These are phyloP conservation scores for Corchorus capsularis DNA, from an alignment of 345 rosid genomes.

Conservation along the genomic window DNA sequence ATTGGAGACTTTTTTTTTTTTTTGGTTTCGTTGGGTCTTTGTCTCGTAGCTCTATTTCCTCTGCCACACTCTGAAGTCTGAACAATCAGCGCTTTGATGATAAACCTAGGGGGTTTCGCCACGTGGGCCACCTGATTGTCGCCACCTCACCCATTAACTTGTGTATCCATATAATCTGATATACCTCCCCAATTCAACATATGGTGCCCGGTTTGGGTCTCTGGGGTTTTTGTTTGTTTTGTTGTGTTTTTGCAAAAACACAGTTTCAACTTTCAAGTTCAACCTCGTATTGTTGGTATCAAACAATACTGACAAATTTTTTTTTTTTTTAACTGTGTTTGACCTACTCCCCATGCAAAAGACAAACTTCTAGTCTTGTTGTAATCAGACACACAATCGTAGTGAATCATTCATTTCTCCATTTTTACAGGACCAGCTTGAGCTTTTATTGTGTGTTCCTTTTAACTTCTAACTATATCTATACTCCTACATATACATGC, in stretches of 20 bases:
- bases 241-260: not conserved
- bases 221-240: not conserved
- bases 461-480: not conserved
- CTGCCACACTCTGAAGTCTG: conserved; percentile 4
- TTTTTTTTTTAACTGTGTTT: not conserved
- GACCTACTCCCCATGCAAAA: not conserved
- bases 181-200: too few relatives aligned
- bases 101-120: conserved; percentile 35
- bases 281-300: conserved; percentile 15
- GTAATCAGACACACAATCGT: not conserved
- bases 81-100: conserved; percentile 9
- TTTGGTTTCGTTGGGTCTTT: not conserved
- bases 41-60: not conserved
- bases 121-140: conserved; percentile 36
- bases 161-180: too few relatives aligned
- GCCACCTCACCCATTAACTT: conserved; percentile 8
- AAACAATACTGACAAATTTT: not conserved
- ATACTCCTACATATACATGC: too few relatives aligned
- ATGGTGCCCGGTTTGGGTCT: not conserved
- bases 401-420: not conserved
- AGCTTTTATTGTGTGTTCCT: not conserved
- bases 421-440: not conserved
- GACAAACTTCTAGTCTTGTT: conserved; percentile 10
- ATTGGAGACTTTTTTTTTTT: too few relatives aligned
- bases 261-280: not conserved